phyloP scores from a whole-genome alignment of 2,329 filamentous ascomycete genomes.

The Verticillium nubilum region DNA sequence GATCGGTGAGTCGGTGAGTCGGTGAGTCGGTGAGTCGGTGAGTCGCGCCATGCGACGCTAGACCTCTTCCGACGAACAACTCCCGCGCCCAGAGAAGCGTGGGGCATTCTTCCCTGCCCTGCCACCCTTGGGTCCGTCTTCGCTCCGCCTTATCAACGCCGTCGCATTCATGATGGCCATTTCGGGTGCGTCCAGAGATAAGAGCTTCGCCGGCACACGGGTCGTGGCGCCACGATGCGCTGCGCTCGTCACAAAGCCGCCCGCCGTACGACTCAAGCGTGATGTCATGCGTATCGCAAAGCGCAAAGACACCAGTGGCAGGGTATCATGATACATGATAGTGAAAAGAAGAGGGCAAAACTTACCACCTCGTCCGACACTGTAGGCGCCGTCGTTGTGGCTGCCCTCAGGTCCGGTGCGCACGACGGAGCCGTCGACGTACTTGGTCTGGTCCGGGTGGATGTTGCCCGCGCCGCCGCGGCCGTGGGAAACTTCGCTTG shows the following conservation, averaged over 20 bases:
- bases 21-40: not conserved
- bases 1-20: not conserved
- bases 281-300: not conserved
- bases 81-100: not conserved
- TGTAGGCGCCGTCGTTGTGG: slow-evolving; percentile 54
- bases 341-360: not conserved
- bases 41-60: not conserved
- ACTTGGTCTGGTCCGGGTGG: slow-evolving; percentile 49
- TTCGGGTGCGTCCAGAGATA: not conserved
- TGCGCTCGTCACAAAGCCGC: too few species aligned
- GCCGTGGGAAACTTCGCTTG: slow-evolving; percentile 51
- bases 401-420: slow-evolving; percentile 47
- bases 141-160: not conserved
- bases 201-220: not conserved
- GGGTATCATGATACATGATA: not conserved
- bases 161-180: not conserved
- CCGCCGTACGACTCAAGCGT: not conserved
- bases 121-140: not conserved
- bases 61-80: not conserved
- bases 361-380: slow-evolving; percentile 54
- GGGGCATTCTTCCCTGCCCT: not conserved
- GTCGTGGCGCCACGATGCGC: not conserved
- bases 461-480: slow-evolving; percentile 60
- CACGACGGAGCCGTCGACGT: slow-evolving; percentile 58
- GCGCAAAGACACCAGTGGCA: not conserved